Percentiles rank a stretch among this genome's conserved stretches.
Conservation (phyloP, 2,329 filamentous ascomycete species). For the Colletotrichum navitas region DNA sequence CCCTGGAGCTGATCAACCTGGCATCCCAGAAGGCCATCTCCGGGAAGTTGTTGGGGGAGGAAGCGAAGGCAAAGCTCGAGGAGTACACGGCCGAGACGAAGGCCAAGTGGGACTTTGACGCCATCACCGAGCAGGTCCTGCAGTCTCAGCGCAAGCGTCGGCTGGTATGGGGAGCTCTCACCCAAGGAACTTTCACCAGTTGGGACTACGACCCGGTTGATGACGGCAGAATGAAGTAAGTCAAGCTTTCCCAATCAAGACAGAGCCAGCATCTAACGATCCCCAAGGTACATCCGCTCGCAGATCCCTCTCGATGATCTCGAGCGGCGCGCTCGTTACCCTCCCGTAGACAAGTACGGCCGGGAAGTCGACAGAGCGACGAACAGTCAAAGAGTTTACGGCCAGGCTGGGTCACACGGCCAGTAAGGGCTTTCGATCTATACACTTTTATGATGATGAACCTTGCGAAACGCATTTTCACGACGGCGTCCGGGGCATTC, state of each 20-base stretch:
- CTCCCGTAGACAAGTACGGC: conserved; percentile 70
- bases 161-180: conserved; percentile 84
- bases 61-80: conserved; percentile 64
- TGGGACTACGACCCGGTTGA: conserved; percentile 89
- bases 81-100: conserved; percentile 81
- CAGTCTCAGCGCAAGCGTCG: conserved; percentile 82
- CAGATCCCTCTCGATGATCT: conserved; percentile 85
- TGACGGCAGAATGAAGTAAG: conserved; percentile 75
- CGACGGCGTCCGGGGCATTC: conserved; percentile 27
- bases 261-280: conserved; percentile 50
- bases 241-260: conserved; percentile 44
- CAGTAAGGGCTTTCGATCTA: conserved; percentile 49
- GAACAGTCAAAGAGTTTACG: conserved; percentile 46
- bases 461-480: conserved; percentile 28
- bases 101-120: conserved; percentile 83
- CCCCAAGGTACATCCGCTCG: conserved; percentile 82
- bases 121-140: conserved; percentile 81
- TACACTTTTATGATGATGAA: conserved; percentile 32
- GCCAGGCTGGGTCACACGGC: conserved; percentile 60
- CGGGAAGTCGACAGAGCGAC: conserved; percentile 56
- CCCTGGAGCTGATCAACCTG: conserved; percentile 82
- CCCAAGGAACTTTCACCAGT: conserved; percentile 78
- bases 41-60: conserved; percentile 56
- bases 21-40: conserved; percentile 56
- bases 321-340: conserved; percentile 81